phyloP scores from a whole-genome alignment of 2,329 filamentous ascomycete genomes.

The Aureobasidium sp. region DNA sequence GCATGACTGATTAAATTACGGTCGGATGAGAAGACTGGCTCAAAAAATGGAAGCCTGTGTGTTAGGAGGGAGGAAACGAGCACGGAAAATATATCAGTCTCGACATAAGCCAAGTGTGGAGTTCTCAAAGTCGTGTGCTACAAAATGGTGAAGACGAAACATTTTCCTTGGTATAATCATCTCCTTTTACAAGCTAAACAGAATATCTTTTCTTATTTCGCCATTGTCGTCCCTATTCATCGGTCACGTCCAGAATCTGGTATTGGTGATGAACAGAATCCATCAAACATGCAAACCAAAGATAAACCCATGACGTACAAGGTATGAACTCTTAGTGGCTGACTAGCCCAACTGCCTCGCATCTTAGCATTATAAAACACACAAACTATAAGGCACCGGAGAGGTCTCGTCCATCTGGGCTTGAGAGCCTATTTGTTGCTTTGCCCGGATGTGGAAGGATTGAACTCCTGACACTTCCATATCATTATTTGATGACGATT shows the following conservation, averaged over 20 bases:
- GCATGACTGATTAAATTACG: constrained; percentile 55
- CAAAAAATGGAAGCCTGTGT: background rate
- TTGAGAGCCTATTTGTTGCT: background rate
- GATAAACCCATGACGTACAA: background rate
- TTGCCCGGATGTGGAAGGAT: background rate
- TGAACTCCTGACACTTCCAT: background rate
- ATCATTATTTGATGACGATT: too few species aligned
- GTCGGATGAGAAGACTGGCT: background rate
- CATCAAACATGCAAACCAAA: background rate
- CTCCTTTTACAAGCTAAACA: constrained; percentile 8
- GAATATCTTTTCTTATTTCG: background rate
- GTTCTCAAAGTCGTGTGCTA: background rate
- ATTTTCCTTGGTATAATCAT: constrained; percentile 12
- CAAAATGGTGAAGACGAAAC: background rate
- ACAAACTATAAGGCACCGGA: background rate
- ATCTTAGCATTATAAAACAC: background rate
- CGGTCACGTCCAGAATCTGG: background rate
- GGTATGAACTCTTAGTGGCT: background rate
- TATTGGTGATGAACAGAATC: background rate
- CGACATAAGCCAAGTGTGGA: background rate
- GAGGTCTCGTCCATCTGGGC: background rate
- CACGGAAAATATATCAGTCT: background rate
- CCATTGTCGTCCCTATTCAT: background rate
- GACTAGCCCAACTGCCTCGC: background rate
- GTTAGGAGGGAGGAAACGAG: background rate